Base-by-base conservation (phyloP, 164 flowering plant genomes). In the Kalanchoe fedtschenkoi region DNA sequence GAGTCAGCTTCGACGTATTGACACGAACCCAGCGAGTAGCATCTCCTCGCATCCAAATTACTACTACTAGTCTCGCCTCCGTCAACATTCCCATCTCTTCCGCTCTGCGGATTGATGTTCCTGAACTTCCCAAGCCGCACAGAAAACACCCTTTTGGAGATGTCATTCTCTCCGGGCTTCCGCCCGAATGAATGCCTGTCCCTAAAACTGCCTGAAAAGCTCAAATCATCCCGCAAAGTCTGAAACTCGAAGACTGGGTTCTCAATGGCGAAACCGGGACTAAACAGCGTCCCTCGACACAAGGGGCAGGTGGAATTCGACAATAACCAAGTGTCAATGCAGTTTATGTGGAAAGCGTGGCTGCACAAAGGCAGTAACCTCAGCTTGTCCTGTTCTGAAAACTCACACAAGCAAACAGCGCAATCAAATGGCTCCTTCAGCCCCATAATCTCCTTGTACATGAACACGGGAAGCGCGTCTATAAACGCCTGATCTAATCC, bases 281-380 rank as follows among this genome's bases (percentile, higher is more conserved):
- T 61, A 47, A 64, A 70, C 64, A 82, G 81, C 66, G 76, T 63
- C 1, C 77, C 79, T 67, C 97, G 80, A 64, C 97, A 90, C 16
- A 87, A 80, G 30, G 95, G 97, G 68, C 97, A 90, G 9, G 93
- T 80, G 4, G 95, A 86, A 66, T 89, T 87, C 30, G 97, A 87
- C 30, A 87, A 81, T 0, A 89, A 85, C 97, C 97, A 89, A 15
- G 95, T 87, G 58, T 86, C 97, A 33, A 90, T 84, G 63, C 97
- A 90, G 42, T 74, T 41, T 1, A 83, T 74, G 63, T 88, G 97
- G 47, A 88, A 90, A 32, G 97, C 93, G 74, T 90, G 97, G 58
- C 88, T 74, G 51, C 97, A 90, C 3, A 64, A 35, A 2, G 95
- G 95, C 60, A 90, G 86, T 70, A 86, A 72, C 68, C 92, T 81